These are phyloP conservation scores for Sphenostylis stenocarpa DNA, from an alignment of 306 rosid species.

Conservation along the genomic window DNA sequence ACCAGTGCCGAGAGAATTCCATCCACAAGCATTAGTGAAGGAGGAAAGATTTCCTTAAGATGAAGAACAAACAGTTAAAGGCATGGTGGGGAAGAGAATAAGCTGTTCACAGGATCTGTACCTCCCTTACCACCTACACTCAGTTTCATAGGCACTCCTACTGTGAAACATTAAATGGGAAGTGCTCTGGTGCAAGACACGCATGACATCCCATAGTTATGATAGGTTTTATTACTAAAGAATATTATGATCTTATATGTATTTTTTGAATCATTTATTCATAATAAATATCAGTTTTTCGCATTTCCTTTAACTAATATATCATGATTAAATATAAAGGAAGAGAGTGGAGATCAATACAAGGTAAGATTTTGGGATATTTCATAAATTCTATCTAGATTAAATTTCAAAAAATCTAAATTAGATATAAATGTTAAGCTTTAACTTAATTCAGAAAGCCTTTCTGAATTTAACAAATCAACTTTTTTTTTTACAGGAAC, in stretches of 20 bases:
- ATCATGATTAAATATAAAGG: no score
- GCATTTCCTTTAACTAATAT: neutral
- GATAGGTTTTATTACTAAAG: conserved; percentile 42
- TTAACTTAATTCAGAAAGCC: no score
- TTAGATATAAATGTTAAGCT: no score
- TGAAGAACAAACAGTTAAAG: conserved; percentile 26
- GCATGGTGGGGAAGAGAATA: conserved; percentile 16
- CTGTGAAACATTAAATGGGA: conserved; percentile 1
- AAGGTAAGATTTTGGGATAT: no score
- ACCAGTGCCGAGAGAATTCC: conserved; percentile 15
- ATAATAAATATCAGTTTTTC: conserved; percentile 44
- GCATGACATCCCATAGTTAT: conserved; percentile 35
- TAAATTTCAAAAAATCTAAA: no score
- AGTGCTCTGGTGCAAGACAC: conserved; percentile 28
- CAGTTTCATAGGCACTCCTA: neutral
- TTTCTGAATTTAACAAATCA: no score
- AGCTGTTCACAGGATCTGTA: neutral
- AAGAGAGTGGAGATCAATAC: no score
- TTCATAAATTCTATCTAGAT: no score
- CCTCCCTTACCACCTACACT: conserved; percentile 9
- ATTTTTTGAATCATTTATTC: conserved; percentile 45
- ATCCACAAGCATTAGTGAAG: conserved; percentile 20
- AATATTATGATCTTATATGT: conserved; percentile 42
- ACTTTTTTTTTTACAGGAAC: no score
- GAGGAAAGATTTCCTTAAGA: conserved; percentile 14